A percentile compares a stretch with the other conserved stretches of the same genome.
These are phyloP conservation scores for Cyathus striatus DNA, from an alignment of 768 basidiomycete genomes.

Conservation along the genomic window DNA sequence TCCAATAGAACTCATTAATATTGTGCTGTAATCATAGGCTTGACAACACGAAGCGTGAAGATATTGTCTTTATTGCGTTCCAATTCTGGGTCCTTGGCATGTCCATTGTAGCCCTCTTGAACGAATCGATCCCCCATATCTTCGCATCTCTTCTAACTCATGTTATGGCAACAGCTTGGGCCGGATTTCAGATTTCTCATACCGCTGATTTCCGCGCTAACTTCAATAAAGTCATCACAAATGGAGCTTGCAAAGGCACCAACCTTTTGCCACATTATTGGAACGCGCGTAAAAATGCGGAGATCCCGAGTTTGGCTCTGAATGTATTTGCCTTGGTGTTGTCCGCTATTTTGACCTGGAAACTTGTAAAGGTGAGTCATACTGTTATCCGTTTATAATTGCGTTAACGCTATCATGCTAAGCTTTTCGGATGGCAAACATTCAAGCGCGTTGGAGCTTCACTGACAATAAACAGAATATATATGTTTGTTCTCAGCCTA, in stretches of 20 bases:
- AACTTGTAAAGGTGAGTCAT: conserved; percentile 57
- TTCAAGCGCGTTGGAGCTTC: conserved; percentile 84
- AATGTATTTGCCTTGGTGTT: conserved; percentile 57
- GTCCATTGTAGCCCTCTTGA: conserved; percentile 64
- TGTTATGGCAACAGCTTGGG: conserved; percentile 68
- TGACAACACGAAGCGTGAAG: conserved; percentile 70
- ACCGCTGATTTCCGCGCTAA: conserved; percentile 53
- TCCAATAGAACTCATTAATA: neutral
- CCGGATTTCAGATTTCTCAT: conserved; percentile 57
- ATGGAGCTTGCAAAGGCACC: conserved; percentile 59
- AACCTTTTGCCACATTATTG: conserved; percentile 62
- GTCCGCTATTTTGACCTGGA: conserved; percentile 67
- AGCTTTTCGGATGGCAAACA: conserved; percentile 83
- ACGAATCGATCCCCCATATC: conserved; percentile 81
- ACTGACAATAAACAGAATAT: conserved; percentile 64
- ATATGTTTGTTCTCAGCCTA: conserved; percentile 64
- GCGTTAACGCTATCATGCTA: neutral
- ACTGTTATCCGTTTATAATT: neutral
- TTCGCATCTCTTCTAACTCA: conserved; percentile 73
- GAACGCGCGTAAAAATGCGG: conserved; percentile 51
- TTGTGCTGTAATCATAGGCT: conserved; percentile 38
- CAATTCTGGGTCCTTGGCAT: conserved; percentile 79
- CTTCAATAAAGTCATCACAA: conserved; percentile 52
- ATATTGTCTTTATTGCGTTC: conserved; percentile 72
- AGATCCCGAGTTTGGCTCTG: conserved; percentile 58